These are phyloP conservation scores for Phytophthora sp. DNA, from an alignment of 352 stramenopile genomes.

Conservation along the genomic window DNA sequence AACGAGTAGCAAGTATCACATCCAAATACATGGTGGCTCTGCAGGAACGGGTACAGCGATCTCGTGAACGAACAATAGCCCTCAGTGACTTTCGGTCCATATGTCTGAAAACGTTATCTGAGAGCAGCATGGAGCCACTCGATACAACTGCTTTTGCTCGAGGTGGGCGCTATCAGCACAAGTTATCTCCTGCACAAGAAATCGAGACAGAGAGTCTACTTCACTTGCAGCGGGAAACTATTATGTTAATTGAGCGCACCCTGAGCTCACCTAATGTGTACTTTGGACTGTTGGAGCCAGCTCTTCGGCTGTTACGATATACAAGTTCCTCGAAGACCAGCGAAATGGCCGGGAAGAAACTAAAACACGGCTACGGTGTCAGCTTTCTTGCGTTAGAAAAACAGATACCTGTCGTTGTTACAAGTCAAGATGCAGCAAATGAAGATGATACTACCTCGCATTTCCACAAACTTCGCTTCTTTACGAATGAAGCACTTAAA, in stretches of 20 bases:
- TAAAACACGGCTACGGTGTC: conserved; percentile 62
- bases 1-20: conserved; percentile 39
- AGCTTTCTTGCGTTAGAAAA: conserved; percentile 56
- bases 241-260: conserved; percentile 40
- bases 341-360: conserved; percentile 63
- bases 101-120: conserved; percentile 33
- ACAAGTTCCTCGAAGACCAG: conserved; percentile 59
- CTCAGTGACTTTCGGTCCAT: conserved; percentile 30
- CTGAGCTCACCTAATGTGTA: conserved; percentile 61
- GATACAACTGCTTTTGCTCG: neutral
- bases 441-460: neutral
- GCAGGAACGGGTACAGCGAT: conserved; percentile 47
- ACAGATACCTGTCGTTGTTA: conserved; percentile 52
- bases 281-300: conserved; percentile 66
- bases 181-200: conserved; percentile 45
- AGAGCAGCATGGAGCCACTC: neutral
- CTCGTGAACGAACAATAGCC: conserved; percentile 35
- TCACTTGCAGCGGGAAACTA: conserved; percentile 37
- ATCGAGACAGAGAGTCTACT: conserved; percentile 44
- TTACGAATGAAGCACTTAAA: conserved; percentile 29
- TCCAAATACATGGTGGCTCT: conserved; percentile 45
- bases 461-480: conserved; percentile 44
- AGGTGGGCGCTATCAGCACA: conserved; percentile 9
- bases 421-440: conserved; percentile 11
- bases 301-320: conserved; percentile 47